A percentile compares a stretch with the other conserved stretches of the same genome.
Conservation (phyloP, 257 asterid genomes). For the Gentiana straminea region DNA sequence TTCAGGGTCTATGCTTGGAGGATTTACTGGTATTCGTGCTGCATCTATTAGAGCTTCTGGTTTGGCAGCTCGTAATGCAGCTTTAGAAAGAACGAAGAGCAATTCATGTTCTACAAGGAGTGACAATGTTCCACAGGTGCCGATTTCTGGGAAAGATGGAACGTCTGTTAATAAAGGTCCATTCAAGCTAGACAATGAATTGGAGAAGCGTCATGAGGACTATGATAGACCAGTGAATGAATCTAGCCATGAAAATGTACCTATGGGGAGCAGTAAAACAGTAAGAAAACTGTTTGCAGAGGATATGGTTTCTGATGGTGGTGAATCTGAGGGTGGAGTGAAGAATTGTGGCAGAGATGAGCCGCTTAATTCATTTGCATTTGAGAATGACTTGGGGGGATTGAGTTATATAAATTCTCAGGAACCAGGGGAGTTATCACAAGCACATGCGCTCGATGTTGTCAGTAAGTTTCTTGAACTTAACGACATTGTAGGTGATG, state of each 20-base stretch:
- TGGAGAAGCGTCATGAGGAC: slow-evolving; percentile 11
- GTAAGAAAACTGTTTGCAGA: slow-evolving; percentile 76
- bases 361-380: slow-evolving; percentile 20
- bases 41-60: slow-evolving; percentile 79
- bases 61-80: slow-evolving; percentile 41
- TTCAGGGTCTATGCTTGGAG: slow-evolving; percentile 43
- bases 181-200: slow-evolving; percentile 17
- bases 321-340: slow-evolving; percentile 25
- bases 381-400: slow-evolving; percentile 43
- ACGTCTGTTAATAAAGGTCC: slow-evolving; percentile 14
- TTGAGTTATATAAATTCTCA: slow-evolving; percentile 77
- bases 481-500: slow-evolving; percentile 37
- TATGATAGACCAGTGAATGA: slow-evolving; percentile 21
- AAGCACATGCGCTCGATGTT: slow-evolving; percentile 73
- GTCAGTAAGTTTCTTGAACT: slow-evolving; percentile 72
- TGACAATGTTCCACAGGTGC: slow-evolving; percentile 29
- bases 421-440: slow-evolving; percentile 90
- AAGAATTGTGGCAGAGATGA: slow-evolving; percentile 15
- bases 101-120: slow-evolving; percentile 15
- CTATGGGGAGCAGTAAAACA: slow-evolving; percentile 36
- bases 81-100: slow-evolving; percentile 20
- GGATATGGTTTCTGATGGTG: slow-evolving; percentile 25
- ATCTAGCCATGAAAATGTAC: slow-evolving; percentile 16
- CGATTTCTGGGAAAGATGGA: slow-evolving; percentile 17
- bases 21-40: slow-evolving; percentile 58